Conservation (phyloP, 257 asterid genomes). For the Solanum bulbocastanum region DNA sequence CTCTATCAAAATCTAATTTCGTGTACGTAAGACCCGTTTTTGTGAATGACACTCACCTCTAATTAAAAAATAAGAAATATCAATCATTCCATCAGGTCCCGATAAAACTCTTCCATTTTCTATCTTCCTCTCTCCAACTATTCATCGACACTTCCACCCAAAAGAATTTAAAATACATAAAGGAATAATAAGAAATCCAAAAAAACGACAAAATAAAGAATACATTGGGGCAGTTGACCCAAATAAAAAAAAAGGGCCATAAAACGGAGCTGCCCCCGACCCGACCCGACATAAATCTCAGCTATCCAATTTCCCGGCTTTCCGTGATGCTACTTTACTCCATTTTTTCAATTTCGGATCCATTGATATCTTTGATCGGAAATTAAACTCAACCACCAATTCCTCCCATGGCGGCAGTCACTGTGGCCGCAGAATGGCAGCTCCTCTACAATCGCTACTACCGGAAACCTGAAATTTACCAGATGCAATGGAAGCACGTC, state of each 20-base stretch:
- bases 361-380: background rate
- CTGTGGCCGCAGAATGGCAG: conserved; percentile 99
- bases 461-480: conserved; percentile 87
- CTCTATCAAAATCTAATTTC: too few relatives aligned
- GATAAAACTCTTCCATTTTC: background rate
- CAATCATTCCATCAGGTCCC: fast-evolving
- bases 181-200: background rate
- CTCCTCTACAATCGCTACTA: conserved; percentile 82
- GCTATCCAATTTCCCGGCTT: background rate
- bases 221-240: background rate
- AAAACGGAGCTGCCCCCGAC: background rate
- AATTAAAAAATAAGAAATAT: fast-evolving
- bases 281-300: background rate
- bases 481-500: conserved; percentile 89
- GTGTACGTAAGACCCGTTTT: too few relatives aligned
- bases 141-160: background rate
- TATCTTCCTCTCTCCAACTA: background rate
- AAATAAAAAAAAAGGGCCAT: background rate
- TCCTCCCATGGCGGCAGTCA: conserved; percentile 61
- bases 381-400: background rate
- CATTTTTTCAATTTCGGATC: background rate
- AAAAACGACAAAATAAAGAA: background rate
- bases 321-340: background rate
- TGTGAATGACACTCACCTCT: fast-evolving
- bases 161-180: background rate